Percentiles rank a stretch among this genome's conserved stretches.
Conservation (phyloP, 331 rosid genomes). For the Quercus phellos region DNA sequence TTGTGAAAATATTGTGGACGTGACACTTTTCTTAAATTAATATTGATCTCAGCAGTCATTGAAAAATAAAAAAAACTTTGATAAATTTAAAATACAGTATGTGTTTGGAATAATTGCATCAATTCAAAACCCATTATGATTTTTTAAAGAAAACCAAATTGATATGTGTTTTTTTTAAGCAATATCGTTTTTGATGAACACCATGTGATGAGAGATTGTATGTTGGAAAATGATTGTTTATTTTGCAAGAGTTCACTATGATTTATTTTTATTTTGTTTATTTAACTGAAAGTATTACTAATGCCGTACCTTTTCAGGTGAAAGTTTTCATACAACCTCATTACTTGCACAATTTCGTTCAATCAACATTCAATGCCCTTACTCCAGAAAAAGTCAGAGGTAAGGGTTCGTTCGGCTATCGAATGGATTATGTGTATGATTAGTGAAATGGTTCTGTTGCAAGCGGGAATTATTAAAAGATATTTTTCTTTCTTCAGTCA, state of each 20-base stretch:
- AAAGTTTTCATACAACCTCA: slow-evolving; percentile 80
- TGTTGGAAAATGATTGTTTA: background rate
- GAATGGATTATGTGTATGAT: background rate
- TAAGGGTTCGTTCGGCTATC: slow-evolving; percentile 9
- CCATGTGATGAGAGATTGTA: background rate
- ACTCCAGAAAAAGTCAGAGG: slow-evolving; percentile 85
- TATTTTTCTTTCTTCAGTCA: too few relatives aligned
- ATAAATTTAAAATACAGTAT: background rate
- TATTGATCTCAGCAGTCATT: background rate
- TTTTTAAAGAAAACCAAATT: background rate
- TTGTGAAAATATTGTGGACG: too few relatives aligned
- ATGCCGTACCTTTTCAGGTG: slow-evolving; percentile 59
- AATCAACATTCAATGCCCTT: slow-evolving; percentile 75
- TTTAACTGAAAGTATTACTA: background rate
- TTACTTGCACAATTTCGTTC: slow-evolving; percentile 91
- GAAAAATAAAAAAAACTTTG: background rate
- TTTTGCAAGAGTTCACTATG: background rate
- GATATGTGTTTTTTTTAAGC: background rate
- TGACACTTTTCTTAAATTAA: background rate
- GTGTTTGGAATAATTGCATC: background rate
- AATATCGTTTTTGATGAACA: background rate
- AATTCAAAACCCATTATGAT: background rate
- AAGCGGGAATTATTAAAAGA: background rate
- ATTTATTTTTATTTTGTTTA: background rate
- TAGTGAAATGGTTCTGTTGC: background rate